phyloP scores from a whole-genome alignment of 75 land plant genomes.

The Larix kaempferi region DNA sequence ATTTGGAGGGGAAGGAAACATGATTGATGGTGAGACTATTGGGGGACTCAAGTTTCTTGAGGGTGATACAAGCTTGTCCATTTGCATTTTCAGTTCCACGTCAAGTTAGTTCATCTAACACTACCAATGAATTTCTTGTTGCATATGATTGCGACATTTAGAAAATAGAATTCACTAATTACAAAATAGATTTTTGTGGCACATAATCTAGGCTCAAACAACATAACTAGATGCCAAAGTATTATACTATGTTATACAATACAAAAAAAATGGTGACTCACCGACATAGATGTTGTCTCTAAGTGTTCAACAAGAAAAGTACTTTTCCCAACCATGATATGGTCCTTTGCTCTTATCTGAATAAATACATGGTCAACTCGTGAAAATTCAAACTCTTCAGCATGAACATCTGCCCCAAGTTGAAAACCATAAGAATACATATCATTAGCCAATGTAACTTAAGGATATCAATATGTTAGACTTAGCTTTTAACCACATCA shows the following conservation, averaged over 20 bases:
- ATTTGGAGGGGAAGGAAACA: too few relatives aligned
- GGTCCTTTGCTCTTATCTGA: too few relatives aligned
- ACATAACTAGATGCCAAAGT: neutral
- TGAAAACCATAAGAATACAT: slow-evolving; percentile 15
- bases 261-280: neutral
- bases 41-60: too few relatives aligned
- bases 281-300: slow-evolving; percentile 54
- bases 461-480: neutral
- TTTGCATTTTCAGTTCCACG: slow-evolving; percentile 97
- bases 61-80: too few relatives aligned
- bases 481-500: neutral
- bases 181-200: neutral
- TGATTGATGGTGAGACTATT: too few relatives aligned
- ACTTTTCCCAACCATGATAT: slow-evolving; percentile 90
- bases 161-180: neutral
- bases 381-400: too few relatives aligned
- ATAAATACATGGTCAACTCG: too few relatives aligned
- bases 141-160: slow-evolving; percentile 64
- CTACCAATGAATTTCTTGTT: slow-evolving; percentile 75
- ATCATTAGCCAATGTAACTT: neutral
- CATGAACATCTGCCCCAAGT: slow-evolving; percentile 91
- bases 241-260: neutral
- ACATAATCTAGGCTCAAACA: neutral
- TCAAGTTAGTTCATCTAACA: slow-evolving; percentile 88
- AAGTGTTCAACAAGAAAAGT: slow-evolving; percentile 82